phyloP scores from a whole-genome alignment of 306 rosid genomes.

The Castanea mollissima region DNA sequence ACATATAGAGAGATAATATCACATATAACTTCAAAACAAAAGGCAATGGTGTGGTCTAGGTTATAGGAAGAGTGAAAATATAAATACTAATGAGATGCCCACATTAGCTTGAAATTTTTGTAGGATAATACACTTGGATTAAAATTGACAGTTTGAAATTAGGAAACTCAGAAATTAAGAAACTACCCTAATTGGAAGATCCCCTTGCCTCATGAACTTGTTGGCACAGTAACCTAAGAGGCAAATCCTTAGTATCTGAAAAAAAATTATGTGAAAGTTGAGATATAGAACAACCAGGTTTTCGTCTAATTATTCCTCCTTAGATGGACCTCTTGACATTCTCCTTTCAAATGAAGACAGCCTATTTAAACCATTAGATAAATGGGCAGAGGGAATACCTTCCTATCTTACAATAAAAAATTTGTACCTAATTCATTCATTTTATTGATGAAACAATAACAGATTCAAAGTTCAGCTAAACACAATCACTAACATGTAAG shows the following conservation, averaged over 20 bases:
- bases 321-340: neutral
- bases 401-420: neutral
- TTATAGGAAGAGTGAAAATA: neutral
- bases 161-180: neutral
- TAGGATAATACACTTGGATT: neutral
- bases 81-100: neutral
- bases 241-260: neutral
- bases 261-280: neutral
- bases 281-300: neutral
- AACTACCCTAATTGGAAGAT: neutral
- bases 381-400: neutral
- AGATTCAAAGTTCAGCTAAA: neutral
- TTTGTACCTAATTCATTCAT: neutral
- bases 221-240: neutral
- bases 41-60: neutral
- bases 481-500: neutral
- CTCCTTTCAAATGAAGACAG: neutral
- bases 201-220: neutral
- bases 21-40: neutral
- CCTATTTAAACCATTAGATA: neutral
- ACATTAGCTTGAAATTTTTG: neutral
- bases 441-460: neutral
- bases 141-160: neutral
- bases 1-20: neutral
- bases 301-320: neutral